Base-by-base conservation (phyloP, 1,139 yeast genomes). In the Blastobotrys proliferans region DNA sequence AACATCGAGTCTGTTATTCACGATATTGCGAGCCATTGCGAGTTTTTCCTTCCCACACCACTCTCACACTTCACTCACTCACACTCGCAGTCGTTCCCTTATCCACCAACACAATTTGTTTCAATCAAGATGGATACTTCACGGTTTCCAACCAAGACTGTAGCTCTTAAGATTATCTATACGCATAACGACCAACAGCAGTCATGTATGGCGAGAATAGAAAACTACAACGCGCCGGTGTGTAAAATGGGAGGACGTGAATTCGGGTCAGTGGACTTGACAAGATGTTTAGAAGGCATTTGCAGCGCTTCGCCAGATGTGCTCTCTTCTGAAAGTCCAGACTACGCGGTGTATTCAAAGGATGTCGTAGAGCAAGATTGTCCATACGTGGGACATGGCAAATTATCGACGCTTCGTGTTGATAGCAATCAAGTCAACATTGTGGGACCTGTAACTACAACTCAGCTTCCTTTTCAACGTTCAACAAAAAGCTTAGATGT, bases 361-460 rank as follows among this genome's bases (percentile, higher is more conserved):
- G 72, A 68, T 51, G 61, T 56, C 48, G 56, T 67, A 10, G 72
- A 68, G 49, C 58, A 58, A 5, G 68, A 57, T 41, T 48, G 50
- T 36, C 71, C 72, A 6, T 49, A 62, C 30, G 68, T 66, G 32
- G 69, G 70, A 14, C 71, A 68, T 47, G 72, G 72, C n/a, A 51
- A 61, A 48, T 51, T 67, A 4, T 61, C 68, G 5, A 49, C 53
- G 46, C 51, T 61, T 19, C 46, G 55, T 2, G 25, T 9, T 11
- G 21, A 21, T 36, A 48, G 10, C 27, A 40, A 31, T 42, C 52
- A 3, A 51, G 48, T 5, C 24, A 19, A 35, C 5, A 50, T 51
- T 17, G 54, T 54, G 10, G 59, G 55, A 30, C 54, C 52, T n/a
- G 32, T 52, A 35, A 36, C 38, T 6, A 45, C 43, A 35, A 52